Conservation (phyloP, 1,284 basidiomycete species). For the Schizophyllum commune region DNA sequence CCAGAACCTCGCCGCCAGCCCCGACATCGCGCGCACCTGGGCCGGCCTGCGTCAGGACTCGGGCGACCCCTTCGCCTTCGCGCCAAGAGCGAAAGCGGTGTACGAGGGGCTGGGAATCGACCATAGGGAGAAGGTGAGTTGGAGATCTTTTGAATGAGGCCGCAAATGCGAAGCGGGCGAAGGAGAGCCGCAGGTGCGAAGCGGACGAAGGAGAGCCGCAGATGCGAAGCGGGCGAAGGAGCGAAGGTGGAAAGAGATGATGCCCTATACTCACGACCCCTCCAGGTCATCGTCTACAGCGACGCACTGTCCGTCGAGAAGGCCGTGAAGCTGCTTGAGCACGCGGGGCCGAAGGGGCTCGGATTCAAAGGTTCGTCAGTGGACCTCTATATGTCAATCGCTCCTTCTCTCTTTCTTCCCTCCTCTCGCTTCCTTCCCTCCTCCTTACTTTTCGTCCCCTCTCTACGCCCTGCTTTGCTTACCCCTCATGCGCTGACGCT, state of each 20-base stretch:
- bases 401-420: too few relatives aligned
- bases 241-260: too few relatives aligned
- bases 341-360: conserved; percentile 53
- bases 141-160: too few relatives aligned
- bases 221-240: too few relatives aligned
- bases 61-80: conserved; percentile 79
- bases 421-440: neutral
- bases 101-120: conserved; percentile 66
- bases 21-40: conserved; percentile 64
- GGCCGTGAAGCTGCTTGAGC: conserved; percentile 53
- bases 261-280: too few relatives aligned
- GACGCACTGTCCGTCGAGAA: conserved; percentile 73
- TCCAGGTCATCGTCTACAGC: conserved; percentile 75
- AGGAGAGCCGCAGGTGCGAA: too few relatives aligned
- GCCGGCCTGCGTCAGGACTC: conserved; percentile 85
- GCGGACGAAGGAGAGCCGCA: too few relatives aligned
- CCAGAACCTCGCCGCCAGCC: conserved; percentile 57
- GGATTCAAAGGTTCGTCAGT: conserved; percentile 59
- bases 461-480: too few relatives aligned
- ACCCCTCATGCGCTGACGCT: too few relatives aligned
- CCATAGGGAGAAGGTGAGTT: conserved; percentile 23
- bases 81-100: conserved; percentile 59
- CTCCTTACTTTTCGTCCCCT: neutral
- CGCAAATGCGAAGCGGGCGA: too few relatives aligned
- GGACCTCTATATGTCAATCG: neutral